Conservation (phyloP, 495 filamentous ascomycete genomes). For the Aspergillus mulundensis region DNA sequence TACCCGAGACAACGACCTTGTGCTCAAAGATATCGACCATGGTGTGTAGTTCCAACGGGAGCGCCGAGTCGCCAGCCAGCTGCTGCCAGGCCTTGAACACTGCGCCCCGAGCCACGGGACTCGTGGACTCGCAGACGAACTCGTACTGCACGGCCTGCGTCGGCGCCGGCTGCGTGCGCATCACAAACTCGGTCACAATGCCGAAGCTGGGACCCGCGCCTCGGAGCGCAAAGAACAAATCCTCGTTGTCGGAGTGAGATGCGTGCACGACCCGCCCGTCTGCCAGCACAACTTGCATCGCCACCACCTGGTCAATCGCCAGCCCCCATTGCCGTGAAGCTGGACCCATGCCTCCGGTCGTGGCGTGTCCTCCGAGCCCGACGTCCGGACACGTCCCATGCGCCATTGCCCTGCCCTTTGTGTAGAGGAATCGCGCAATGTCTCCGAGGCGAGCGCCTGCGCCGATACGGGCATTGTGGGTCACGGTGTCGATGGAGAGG, state of each 20-base stretch:
- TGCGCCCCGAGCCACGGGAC: constrained; percentile 22
- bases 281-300: constrained; percentile 60
- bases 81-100: constrained; percentile 40
- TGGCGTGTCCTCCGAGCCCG: constrained; percentile 70
- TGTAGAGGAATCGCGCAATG: constrained; percentile 53
- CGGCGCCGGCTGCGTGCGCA: constrained; percentile 39
- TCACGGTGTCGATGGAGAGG: constrained; percentile 49
- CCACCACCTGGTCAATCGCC: constrained; percentile 59
- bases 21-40: constrained; percentile 26
- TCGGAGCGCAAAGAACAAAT: constrained; percentile 53
- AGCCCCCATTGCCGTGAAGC: constrained; percentile 60
- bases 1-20: constrained; percentile 33
- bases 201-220: constrained; percentile 45
- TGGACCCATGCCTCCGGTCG: constrained; percentile 65
- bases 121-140: constrained; percentile 37
- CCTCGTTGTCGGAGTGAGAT: constrained; percentile 33
- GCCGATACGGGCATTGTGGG: constrained; percentile 59
- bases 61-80: constrained; percentile 34
- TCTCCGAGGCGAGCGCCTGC: constrained; percentile 60
- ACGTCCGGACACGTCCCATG: constrained; percentile 65
- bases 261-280: constrained; percentile 47
- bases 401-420: constrained; percentile 56
- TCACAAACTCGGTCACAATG: constrained; percentile 45
- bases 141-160: constrained; percentile 30
- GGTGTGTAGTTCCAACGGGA: constrained; percentile 51